Conservation (phyloP, 169 alveolate species). For the Besnoitia besnoiti region DNA sequence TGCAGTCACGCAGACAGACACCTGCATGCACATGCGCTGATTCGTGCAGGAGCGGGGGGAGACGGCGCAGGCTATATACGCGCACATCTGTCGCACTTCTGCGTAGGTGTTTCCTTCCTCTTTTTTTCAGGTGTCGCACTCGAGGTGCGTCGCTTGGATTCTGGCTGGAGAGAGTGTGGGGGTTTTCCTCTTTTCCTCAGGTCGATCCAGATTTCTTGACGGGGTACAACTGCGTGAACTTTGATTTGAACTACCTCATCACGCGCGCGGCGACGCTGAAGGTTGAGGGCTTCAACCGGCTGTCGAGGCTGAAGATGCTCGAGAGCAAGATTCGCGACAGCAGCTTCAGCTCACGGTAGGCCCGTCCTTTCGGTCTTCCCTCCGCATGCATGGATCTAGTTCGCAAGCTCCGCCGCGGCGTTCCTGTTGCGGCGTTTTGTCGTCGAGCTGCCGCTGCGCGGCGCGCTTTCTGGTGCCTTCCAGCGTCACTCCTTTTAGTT, state of each 20-base stretch:
- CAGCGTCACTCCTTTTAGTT: too few relatives aligned
- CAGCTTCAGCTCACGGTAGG: constrained; percentile 58
- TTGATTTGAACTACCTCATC: constrained; percentile 96
- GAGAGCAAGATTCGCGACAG: constrained; percentile 51
- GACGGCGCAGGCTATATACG: too few relatives aligned
- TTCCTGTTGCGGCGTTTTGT: background rate
- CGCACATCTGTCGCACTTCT: too few relatives aligned
- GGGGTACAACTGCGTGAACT: constrained; percentile 98
- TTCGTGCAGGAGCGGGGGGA: too few relatives aligned
- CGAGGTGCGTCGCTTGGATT: too few relatives aligned
- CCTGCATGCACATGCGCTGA: too few relatives aligned
- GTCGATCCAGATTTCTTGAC: constrained; percentile 95
- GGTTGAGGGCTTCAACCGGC: constrained; percentile 80
- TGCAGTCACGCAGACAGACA: too few relatives aligned
- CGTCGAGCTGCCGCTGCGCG: background rate
- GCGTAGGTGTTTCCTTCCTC: too few relatives aligned
- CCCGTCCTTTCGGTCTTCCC: background rate
- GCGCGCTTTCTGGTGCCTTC: background rate
- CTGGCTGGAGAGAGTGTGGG: too few relatives aligned
- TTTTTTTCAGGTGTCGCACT: too few relatives aligned
- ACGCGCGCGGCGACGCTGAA: constrained; percentile 92
- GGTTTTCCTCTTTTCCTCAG: too few relatives aligned
- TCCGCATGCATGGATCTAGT: constrained; percentile 53
- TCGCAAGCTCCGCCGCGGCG: background rate
- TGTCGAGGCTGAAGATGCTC: constrained; percentile 42